A percentile compares a stretch with the other conserved stretches of the same genome.
These are phyloP conservation scores for Chlorella vulgaris DNA, from an alignment of 139 green algal species.

Conservation along the genomic window DNA sequence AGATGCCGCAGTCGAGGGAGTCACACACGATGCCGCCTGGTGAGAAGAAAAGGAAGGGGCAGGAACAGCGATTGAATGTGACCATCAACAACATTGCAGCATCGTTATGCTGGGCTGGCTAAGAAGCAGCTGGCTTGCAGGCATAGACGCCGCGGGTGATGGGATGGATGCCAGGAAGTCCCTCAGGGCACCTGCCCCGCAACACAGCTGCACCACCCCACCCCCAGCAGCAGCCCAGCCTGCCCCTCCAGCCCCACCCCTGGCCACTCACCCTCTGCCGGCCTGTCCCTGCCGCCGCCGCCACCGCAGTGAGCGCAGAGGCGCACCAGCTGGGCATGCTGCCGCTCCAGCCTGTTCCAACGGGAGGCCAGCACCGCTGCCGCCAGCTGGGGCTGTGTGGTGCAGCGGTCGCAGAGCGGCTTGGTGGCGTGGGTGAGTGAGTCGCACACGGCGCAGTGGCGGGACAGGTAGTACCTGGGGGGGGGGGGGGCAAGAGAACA, in stretches of 20 bases:
- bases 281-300: conserved; percentile 49
- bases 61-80: no score
- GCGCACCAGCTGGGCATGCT: conserved; percentile 68
- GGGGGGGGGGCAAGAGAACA: no score
- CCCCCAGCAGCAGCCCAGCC: not conserved
- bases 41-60: not conserved
- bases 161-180: no score
- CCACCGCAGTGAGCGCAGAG: conserved; percentile 83
- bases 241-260: not conserved
- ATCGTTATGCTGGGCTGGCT: no score
- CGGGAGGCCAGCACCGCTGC: conserved; percentile 58
- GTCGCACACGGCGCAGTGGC: conserved; percentile 93
- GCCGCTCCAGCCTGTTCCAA: conserved; percentile 58
- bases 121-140: no score
- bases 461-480: conserved; percentile 86
- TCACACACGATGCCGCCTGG: conserved; percentile 79
- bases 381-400: conserved; percentile 53
- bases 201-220: no score
- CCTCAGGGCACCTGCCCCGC: no score
- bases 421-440: conserved; percentile 69
- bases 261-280: not conserved
- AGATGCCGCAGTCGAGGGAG: conserved; percentile 91
- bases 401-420: conserved; percentile 75
- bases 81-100: no score
- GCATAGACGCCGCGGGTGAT: no score